phyloP scores from a whole-genome alignment of 2,329 filamentous ascomycete genomes.

The Dactylonectria estremocensis region DNA sequence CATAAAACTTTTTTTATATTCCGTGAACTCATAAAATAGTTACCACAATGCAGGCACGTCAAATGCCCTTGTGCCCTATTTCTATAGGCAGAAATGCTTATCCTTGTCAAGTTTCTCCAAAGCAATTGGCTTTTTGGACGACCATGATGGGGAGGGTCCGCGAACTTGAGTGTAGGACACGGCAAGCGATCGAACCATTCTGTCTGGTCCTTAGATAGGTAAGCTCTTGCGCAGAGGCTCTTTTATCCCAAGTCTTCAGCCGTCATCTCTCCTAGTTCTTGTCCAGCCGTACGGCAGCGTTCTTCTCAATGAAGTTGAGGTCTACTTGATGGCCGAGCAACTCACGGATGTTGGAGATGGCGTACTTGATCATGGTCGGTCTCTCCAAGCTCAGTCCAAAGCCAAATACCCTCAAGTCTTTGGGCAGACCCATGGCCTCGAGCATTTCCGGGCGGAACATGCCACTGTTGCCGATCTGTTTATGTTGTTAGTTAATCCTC shows the following conservation, averaged over 20 bases:
- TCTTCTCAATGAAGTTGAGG: conserved; percentile 90
- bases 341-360: conserved; percentile 91
- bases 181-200: conserved; percentile 6
- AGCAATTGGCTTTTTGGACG: conserved; percentile 4
- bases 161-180: conserved; percentile 8
- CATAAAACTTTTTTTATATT: conserved; percentile 23
- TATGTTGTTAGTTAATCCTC: conserved; percentile 7
- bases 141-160: background rate
- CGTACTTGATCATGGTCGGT: conserved; percentile 98
- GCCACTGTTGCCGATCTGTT: conserved; percentile 89
- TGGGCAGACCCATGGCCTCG: conserved; percentile 92
- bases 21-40: conserved; percentile 27
- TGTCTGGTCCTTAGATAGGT: background rate
- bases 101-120: conserved; percentile 10
- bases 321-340: conserved; percentile 96
- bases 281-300: conserved; percentile 91
- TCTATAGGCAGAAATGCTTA: background rate
- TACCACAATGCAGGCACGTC: conserved; percentile 13
- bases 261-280: conserved; percentile 72
- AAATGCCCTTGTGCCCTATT: conserved; percentile 4
- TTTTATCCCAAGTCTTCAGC: conserved; percentile 2
- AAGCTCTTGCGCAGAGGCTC: conserved; percentile 10
- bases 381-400: conserved; percentile 94
- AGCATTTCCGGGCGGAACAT: conserved; percentile 99
- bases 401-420: conserved; percentile 93